These are phyloP conservation scores for Beauveria pseudobassiana DNA, from an alignment of 2,329 filamentous ascomycete genomes.

Conservation along the genomic window DNA sequence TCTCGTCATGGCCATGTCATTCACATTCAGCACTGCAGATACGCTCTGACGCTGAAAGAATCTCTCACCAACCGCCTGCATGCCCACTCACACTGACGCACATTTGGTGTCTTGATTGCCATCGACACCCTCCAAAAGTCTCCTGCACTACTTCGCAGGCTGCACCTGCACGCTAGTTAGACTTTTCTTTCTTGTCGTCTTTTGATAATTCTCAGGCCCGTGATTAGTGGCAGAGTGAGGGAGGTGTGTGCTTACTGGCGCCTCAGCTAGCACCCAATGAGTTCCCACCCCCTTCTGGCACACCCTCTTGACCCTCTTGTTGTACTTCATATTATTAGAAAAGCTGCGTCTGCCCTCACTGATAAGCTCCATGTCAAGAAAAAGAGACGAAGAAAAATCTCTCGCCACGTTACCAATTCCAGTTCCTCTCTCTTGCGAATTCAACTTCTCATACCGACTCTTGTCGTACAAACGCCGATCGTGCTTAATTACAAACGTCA, in stretches of 20 bases:
- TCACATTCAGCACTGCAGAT: background rate
- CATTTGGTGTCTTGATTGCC: background rate
- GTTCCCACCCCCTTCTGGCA: background rate
- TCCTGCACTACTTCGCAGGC: background rate
- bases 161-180: background rate
- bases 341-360: background rate
- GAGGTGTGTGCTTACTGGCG: background rate
- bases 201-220: background rate
- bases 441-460: background rate
- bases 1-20: background rate
- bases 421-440: background rate
- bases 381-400: background rate
- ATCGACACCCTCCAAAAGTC: background rate
- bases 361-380: background rate
- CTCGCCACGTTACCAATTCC: background rate
- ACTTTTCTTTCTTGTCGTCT: background rate
- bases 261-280: background rate
- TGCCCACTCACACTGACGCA: background rate
- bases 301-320: background rate
- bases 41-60: background rate
- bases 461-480: background rate
- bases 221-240: background rate
- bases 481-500: background rate
- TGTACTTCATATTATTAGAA: background rate
- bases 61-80: background rate